Base-by-base conservation (phyloP, 371 early-diverging fungal genomes). In the Mortierella sp. region DNA sequence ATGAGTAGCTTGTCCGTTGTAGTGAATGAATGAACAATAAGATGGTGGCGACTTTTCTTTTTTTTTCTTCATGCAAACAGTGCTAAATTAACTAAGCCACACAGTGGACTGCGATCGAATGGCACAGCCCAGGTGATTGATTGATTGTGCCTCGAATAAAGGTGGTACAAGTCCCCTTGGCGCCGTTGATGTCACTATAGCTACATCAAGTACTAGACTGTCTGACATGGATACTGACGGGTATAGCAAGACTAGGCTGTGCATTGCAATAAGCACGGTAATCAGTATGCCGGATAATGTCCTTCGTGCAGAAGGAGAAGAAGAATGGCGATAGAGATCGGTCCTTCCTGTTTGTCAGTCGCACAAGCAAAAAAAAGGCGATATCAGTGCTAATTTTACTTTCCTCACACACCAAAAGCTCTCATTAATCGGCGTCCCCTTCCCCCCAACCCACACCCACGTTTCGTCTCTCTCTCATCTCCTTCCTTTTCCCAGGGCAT, bases 391-490 rank as follows among this genome's bases (percentile, higher is more conserved):
- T 68, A 42, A 38, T 38, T 9, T 68, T 71, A 44, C 11, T 3
- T 54, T 48, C 52, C 31, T 31, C 31, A 8, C 60, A 31, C 10
- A 21, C 10, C 58, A 34, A 42, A n/a, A 58, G 74, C 54, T 54
- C 79, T 42, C 54, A 44, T n/a, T n/a, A 26, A 9, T 55, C 55
- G 47, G 24, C 44, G 11, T 55, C 31, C 48, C 58, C 34, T 26
- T 48, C 48, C 63, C 63, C 52, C 54, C 34, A 16, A 50, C n/a
- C 44, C 34, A 13, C 70, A 34, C 70, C 44, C 79, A 70, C 52
- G 42, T 79, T 54, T 73, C 78, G 19, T 73, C 45, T 70, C 60
- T 73, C 45, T 70, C 60, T 42, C 54, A 42, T 70, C 70, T 70
- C 81, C 73, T 60, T 73, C 50, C 54, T 55, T 31, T 44, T 31